A percentile compares a stretch with the other conserved stretches of the same genome.
Evolutionary conservation across 208 protist species (phyloP).

Genomic region (Acanthamoeba triangularis): DNA sequence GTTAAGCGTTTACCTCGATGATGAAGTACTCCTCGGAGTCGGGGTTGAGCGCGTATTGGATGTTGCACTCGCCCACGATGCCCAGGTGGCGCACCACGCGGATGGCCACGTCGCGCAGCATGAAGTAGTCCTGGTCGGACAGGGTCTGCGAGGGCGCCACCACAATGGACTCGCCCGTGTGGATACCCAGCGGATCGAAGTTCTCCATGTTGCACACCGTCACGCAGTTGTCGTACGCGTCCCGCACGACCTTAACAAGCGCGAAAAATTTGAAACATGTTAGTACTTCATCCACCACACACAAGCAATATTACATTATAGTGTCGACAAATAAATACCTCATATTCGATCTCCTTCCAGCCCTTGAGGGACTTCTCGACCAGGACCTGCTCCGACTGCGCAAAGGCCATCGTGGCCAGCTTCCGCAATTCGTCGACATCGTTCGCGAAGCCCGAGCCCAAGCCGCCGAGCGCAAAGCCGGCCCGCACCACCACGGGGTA

Average conservation of each 20-base stretch:
- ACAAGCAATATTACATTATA: too few species aligned
- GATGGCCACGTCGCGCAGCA: constrained; percentile 95
- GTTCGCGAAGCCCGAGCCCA: constrained; percentile 97
- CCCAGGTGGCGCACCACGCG: constrained; percentile 96
- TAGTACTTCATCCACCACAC: too few species aligned
- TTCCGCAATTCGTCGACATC: too few species aligned
- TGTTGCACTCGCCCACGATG: constrained; percentile 99
- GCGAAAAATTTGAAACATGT: too few species aligned
- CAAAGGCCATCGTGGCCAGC: too few species aligned
- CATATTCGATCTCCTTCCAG: constrained; percentile 99
- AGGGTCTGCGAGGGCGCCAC: constrained; percentile 98
- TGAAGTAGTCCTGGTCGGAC: constrained; percentile 98
- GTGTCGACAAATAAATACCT: too few species aligned
- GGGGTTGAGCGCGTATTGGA: constrained; percentile 99
- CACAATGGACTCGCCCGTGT: constrained; percentile 99
- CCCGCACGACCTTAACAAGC: too few species aligned
- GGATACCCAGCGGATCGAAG: constrained; percentile 98
- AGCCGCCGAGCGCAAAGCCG: constrained; percentile 98
- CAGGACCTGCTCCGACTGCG: constrained; percentile 95
- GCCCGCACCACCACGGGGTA: constrained; percentile 99
- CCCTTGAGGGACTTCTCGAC: constrained; percentile 98
- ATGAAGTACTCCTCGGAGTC: constrained; percentile 97
- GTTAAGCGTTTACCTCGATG: constrained; percentile 98
- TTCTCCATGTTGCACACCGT: constrained; percentile 99
- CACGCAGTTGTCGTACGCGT: constrained; percentile 99